Base-by-base conservation (phyloP, 2,329 filamentous ascomycete species). In the Colletotrichum viniferum region DNA sequence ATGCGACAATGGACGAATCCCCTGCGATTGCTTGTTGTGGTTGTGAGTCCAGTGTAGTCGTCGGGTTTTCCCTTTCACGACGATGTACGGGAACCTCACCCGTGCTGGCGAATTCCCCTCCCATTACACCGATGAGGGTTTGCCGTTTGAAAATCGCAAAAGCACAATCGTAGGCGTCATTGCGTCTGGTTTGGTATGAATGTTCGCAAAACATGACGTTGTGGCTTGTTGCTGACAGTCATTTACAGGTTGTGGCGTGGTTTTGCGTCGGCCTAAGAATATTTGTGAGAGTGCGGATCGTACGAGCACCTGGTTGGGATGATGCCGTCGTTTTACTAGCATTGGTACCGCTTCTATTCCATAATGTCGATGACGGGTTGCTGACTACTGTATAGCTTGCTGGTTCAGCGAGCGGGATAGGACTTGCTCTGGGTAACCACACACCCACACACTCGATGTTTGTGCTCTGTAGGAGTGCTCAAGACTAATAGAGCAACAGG, bases 61-160 rank as follows among this genome's bases (percentile, higher is more conserved):
- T 14, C 28, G 28, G 28, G 30, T 36, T 21, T 61, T 14, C 28
- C n/a, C 36, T 10, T 13, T 18, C 26, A 67, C 28, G 32, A 73
- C 16, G 8, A 69, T 69, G 71, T 73, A 63, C 43, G 71, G 65
- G 38, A 73, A 73, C 36, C 43, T 73, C 9, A 73, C 64, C 9
- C 34, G 65, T 10, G 6, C 32, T 12, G 71, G 71, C 38, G 58
- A 69, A 14, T 73, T 73, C 2, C 58, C 64, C 10, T 12, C 56
- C 18, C 38, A 73, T 34, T 73, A 73, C 30, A 73, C 64, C 4
- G 65, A 73, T 14, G 65, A 73, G 30, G 71, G 65, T 5, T 34
- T 73, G 26, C 65, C 71, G 7, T n/a, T 63, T 4, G 28, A 32
- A 8, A 73, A 73, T 14, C 71, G 71, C 30, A 73, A 48, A 62